Percentiles rank a stretch among this genome's conserved stretches.
phyloP scores from a whole-genome alignment of 441 rosid genomes.

The Cnidoscolus chayamansa region DNA sequence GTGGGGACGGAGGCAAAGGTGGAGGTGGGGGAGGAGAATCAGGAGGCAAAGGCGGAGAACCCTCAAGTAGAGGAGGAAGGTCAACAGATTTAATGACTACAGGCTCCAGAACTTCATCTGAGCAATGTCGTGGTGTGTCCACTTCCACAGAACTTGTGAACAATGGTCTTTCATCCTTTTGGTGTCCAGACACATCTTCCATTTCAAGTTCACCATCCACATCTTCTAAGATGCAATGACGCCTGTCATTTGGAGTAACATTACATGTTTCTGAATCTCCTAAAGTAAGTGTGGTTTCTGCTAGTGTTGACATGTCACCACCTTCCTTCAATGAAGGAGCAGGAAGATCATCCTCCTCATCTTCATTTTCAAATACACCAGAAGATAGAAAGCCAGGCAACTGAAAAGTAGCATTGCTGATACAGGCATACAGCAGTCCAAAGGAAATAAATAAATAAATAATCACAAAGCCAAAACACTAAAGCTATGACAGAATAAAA shows the following conservation, averaged over 20 bases:
- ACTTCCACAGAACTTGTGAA: slow-evolving; percentile 31
- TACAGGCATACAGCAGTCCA: slow-evolving; percentile 18
- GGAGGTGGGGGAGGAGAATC: slow-evolving; percentile 85
- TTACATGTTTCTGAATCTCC: slow-evolving; percentile 41
- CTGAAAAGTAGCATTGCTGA: slow-evolving; percentile 92
- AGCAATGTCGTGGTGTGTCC: slow-evolving; percentile 37
- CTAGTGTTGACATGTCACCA: slow-evolving; percentile 35
- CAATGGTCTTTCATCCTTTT: slow-evolving; percentile 48
- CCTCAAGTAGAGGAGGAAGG: slow-evolving; percentile 49
- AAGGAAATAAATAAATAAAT: neutral
- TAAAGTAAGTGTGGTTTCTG: slow-evolving; percentile 33
- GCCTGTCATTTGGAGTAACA: slow-evolving; percentile 55
- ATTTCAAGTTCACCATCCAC: slow-evolving; percentile 94
- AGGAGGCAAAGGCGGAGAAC: slow-evolving; percentile 80
- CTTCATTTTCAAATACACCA: slow-evolving; percentile 70
- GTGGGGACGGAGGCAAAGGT: slow-evolving; percentile 79
- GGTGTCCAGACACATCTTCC: slow-evolving; percentile 85
- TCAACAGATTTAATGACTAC: slow-evolving; percentile 37
- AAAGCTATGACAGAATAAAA: neutral
- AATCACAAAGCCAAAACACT: slow-evolving; percentile 13
- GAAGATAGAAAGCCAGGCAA: slow-evolving; percentile 74
- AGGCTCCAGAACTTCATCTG: slow-evolving; percentile 35
- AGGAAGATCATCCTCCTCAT: slow-evolving; percentile 62
- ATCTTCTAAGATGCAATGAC: slow-evolving; percentile 71
- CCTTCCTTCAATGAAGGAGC: slow-evolving; percentile 37